These are phyloP conservation scores for Gonium pectorale DNA, from an alignment of 139 green algal species.

Conservation along the genomic window DNA sequence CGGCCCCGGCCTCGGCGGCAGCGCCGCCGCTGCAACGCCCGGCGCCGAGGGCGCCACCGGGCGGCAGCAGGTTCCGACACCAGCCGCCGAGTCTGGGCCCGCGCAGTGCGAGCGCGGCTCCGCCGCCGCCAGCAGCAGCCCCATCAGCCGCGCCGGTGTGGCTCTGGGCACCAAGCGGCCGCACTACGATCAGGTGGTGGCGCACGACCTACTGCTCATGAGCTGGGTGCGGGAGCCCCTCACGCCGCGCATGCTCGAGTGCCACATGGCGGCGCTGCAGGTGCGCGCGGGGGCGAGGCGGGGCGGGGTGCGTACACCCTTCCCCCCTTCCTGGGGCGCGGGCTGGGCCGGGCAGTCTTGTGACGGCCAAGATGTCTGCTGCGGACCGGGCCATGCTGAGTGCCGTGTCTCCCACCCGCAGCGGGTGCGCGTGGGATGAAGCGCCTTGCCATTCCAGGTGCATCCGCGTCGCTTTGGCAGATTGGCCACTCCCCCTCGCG, in stretches of 20 bases:
- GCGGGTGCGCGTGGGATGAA: no score
- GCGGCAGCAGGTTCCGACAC: no score
- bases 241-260: conserved; percentile 35
- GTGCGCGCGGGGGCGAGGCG: background rate
- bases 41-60: background rate
- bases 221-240: conserved; percentile 31
- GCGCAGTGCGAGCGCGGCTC: no score
- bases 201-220: conserved; percentile 31
- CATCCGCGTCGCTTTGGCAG: no score
- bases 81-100: background rate
- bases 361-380: no score
- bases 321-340: no score
- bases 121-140: background rate
- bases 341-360: no score
- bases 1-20: background rate
- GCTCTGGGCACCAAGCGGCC: background rate
- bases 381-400: no score
- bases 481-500: no score
- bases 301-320: background rate
- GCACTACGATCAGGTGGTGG: conserved; percentile 17
- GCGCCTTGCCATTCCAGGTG: no score
- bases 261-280: background rate
- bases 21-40: background rate
- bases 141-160: background rate
- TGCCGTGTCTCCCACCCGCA: no score